Evolutionary conservation across 495 filamentous ascomycete genomes (phyloP), one percentile per base, ranked within the genome.

Genomic region (Astrocystis sublimbata): DNA sequence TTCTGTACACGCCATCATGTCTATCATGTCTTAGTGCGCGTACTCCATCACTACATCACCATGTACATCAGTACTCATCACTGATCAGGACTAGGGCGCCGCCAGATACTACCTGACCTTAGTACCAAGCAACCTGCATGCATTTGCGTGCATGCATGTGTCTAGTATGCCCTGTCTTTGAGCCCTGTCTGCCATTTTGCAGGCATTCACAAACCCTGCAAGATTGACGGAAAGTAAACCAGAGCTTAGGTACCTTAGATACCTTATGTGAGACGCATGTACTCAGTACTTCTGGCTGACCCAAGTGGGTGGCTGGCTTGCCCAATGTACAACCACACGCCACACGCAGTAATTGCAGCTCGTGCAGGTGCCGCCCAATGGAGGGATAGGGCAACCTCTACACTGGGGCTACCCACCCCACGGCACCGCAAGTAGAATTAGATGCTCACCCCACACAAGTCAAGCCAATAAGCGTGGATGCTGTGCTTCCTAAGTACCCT

Each of bases 121-220:
- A 13, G 9, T 23, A 35, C n/a, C 17, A 15, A 49, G 24, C 17
- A 15, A 49, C 46, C 8, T 52, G 30, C 30, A 52, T 52, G 49
- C 49, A 33, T 35, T 35, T 56, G n/a, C 24, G 17, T 41, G 43
- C 19, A 42, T 56, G 38, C 53, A 56, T 56, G 53, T n/a, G 26
- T 30, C 33, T 28, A n/a, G n/a, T n/a, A 56, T 42, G 35, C 38
- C 38, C 53, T 42, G 35, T 24, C 38, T 56, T 33, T 30, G n/a
- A n/a, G n/a, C n/a, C n/a, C n/a, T n/a, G n/a, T n/a, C n/a, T n/a
- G n/a, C n/a, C n/a, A n/a, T n/a, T n/a, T n/a, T n/a, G n/a, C n/a
- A n/a, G n/a, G n/a, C n/a, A n/a, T n/a, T n/a, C n/a, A n/a, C n/a
- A n/a, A n/a, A n/a, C n/a, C n/a, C n/a, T n/a, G n/a, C n/a, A n/a